These are phyloP conservation scores for Agaricus bisporus DNA, from an alignment of 768 basidiomycete species.

Conservation along the genomic window DNA sequence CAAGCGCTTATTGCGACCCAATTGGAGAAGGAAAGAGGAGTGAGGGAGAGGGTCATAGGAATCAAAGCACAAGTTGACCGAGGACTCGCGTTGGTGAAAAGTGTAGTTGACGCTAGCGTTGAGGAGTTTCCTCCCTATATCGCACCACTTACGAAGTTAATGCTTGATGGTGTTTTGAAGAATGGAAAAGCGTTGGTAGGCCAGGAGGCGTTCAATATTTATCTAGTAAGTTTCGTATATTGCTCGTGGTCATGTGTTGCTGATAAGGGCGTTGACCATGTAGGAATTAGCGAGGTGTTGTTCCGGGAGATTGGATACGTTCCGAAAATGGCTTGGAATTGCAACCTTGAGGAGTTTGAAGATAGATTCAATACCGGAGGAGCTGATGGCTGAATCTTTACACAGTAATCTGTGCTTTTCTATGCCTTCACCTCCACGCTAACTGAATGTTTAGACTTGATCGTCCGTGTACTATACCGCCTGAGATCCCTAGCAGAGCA, in stretches of 20 bases:
- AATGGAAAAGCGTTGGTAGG: constrained; percentile 60
- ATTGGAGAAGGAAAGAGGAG: constrained; percentile 67
- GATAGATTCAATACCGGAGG: constrained; percentile 61
- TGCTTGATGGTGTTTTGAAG: constrained; percentile 63
- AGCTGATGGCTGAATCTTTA: constrained; percentile 66
- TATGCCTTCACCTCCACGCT: not conserved
- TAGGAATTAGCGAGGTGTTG: constrained; percentile 68
- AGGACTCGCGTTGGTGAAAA: constrained; percentile 64
- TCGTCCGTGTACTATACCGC: constrained; percentile 82
- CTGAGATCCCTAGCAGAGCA: constrained; percentile 78
- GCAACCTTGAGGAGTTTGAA: constrained; percentile 76
- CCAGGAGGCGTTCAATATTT: constrained; percentile 60
- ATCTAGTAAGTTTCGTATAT: constrained; percentile 51
- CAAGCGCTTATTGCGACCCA: constrained; percentile 80
- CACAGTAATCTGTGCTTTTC: constrained; percentile 36
- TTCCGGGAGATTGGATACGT: constrained; percentile 65
- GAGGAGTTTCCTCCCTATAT: constrained; percentile 54
- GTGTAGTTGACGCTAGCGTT: constrained; percentile 45
- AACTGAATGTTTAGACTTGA: constrained; percentile 44
- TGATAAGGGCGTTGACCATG: not conserved
- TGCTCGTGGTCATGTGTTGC: not conserved
- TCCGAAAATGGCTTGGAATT: constrained; percentile 71
- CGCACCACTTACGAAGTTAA: constrained; percentile 46
- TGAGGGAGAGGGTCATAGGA: constrained; percentile 52
- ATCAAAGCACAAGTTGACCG: constrained; percentile 54